Conservation (phyloP, 1,284 basidiomycete species). For the Taiwanofungus camphoratus region DNA sequence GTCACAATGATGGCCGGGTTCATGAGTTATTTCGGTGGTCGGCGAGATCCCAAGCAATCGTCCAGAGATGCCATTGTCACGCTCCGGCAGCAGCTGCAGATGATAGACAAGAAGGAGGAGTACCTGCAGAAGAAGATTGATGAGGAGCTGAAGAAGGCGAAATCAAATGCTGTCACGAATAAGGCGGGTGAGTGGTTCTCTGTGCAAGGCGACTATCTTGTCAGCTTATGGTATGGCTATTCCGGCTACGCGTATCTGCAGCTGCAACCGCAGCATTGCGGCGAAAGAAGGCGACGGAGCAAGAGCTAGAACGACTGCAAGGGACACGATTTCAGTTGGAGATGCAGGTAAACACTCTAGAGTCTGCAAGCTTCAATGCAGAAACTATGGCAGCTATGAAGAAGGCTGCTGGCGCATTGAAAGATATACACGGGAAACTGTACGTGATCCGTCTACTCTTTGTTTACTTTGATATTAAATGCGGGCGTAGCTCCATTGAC, state of each 20-base stretch:
- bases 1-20: conserved; percentile 74
- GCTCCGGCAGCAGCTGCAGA: conserved; percentile 83
- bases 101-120: conserved; percentile 99
- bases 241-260: conserved; percentile 25
- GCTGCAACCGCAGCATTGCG: conserved; percentile 88
- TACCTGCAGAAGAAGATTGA: conserved; percentile 96
- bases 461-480: conserved; percentile 1
- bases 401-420: conserved; percentile 89
- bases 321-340: conserved; percentile 92
- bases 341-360: conserved; percentile 95
- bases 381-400: conserved; percentile 99
- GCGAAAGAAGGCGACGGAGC: conserved; percentile 90
- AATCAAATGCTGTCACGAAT: conserved; percentile 89
- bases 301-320: conserved; percentile 83
- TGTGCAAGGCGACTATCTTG: not conserved
- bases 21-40: conserved; percentile 80
- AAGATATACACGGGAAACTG: conserved; percentile 90
- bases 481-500: conserved; percentile 66
- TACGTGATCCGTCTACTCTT: conserved; percentile 38
- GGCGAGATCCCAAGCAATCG: conserved; percentile 73
- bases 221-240: conserved; percentile 1
- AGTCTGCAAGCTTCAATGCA: conserved; percentile 97
- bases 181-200: conserved; percentile 63
- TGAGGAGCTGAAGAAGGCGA: conserved; percentile 90
- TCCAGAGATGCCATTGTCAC: conserved; percentile 85